A percentile compares a stretch with the other conserved stretches of the same genome.
These are phyloP conservation scores for Clavaria fumosa DNA, from an alignment of 768 basidiomycete species.

Conservation along the genomic window DNA sequence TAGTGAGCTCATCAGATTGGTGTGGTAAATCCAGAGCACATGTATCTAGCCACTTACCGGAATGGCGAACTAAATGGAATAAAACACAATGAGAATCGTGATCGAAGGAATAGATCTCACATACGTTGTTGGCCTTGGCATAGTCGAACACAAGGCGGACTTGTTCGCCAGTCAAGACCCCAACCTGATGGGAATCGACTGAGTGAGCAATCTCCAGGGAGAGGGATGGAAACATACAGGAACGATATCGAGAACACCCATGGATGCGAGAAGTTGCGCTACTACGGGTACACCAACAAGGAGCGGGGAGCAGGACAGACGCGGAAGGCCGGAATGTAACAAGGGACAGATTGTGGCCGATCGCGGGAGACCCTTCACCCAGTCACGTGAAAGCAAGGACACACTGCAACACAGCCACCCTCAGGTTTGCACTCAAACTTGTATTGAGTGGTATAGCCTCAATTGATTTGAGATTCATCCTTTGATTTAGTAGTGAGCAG, in stretches of 20 bases:
- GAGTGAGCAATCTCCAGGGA: slow-evolving; percentile 1
- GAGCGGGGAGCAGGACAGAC: no score
- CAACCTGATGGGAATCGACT: slow-evolving; percentile 38
- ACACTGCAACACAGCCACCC: no score
- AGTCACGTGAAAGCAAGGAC: no score
- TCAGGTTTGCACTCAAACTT: no score
- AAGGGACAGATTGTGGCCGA: no score
- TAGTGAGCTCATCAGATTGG: slow-evolving; percentile 16
- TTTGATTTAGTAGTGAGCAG: no score
- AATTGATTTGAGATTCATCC: no score
- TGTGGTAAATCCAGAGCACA: neutral
- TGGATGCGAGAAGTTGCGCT: no score
- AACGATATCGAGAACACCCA: slow-evolving; percentile 77
- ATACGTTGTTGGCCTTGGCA: slow-evolving; percentile 74
- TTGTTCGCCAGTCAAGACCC: slow-evolving; percentile 90
- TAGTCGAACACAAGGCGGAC: slow-evolving; percentile 93
- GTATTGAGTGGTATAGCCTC: no score
- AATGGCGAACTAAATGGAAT: slow-evolving; percentile 51
- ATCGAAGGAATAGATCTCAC: slow-evolving; percentile 12
- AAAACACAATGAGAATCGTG: slow-evolving; percentile 6
- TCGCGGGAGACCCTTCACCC: no score
- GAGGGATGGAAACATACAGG: slow-evolving; percentile 36
- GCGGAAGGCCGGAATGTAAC: no score
- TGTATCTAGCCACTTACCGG: slow-evolving; percentile 40
- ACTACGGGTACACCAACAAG: no score